Evolutionary conservation across 1,284 basidiomycete species (phyloP).

Genomic region (Boletellus sp.): DNA sequence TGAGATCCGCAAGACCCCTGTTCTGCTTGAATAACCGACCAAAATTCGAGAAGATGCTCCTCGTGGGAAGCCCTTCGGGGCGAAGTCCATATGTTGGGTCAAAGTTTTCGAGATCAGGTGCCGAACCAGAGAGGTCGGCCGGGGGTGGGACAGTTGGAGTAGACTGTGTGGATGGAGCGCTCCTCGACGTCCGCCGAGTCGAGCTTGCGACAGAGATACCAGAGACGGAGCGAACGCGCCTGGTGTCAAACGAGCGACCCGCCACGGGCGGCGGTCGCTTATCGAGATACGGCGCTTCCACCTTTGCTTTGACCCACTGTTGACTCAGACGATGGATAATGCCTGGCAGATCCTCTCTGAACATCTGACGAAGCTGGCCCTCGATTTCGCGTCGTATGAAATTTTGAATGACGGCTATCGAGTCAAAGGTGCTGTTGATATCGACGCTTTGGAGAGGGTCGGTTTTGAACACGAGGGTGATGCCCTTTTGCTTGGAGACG

Average conservation of each 20-base stretch:
- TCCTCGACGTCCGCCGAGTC: slow-evolving; percentile 24
- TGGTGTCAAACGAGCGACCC: slow-evolving; percentile 32
- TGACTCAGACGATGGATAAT: slow-evolving; percentile 97
- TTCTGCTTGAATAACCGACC: slow-evolving; percentile 65
- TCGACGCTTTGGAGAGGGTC: slow-evolving; percentile 98
- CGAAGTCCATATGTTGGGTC: slow-evolving; percentile 98
- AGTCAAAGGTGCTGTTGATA: slow-evolving; percentile 97
- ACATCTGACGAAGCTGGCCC: slow-evolving; percentile 95
- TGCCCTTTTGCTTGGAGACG: slow-evolving; percentile 94
- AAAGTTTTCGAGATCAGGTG: slow-evolving; percentile 83
- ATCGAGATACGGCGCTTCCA: slow-evolving; percentile 72
- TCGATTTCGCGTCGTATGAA: slow-evolving; percentile 98
- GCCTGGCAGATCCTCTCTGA: slow-evolving; percentile 92
- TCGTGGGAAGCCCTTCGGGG: slow-evolving; percentile 80
- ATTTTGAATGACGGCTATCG: slow-evolving; percentile 95
- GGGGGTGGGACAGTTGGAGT: slow-evolving; percentile 23
- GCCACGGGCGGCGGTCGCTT: slow-evolving; percentile 42
- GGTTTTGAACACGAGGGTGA: slow-evolving; percentile 99
- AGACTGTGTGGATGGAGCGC: slow-evolving; percentile 18
- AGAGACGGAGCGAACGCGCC: slow-evolving; percentile 24
- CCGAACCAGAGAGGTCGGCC: slow-evolving; percentile 44
- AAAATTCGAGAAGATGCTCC: slow-evolving; percentile 70
- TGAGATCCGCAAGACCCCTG: slow-evolving; percentile 75
- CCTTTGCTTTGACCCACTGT: slow-evolving; percentile 88
- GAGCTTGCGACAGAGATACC: slow-evolving; percentile 38